Base-by-base conservation (phyloP, 352 stramenopile species). In the Phytopythium mirpurense region DNA sequence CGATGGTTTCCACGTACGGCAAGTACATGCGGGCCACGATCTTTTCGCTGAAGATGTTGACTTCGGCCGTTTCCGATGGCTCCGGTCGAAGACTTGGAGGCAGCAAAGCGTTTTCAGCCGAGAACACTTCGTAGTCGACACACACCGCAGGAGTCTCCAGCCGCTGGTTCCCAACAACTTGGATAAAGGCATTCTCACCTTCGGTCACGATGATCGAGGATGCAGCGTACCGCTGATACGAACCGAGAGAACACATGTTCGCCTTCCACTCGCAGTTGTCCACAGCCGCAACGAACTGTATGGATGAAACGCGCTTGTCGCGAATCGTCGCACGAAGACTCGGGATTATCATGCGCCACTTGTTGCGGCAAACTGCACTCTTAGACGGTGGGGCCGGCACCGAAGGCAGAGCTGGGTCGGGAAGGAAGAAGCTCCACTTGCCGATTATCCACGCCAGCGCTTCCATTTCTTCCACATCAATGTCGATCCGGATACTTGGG, bases 381-480 rank as follows among this genome's bases (percentile, higher is more conserved):
- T 54, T 21, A 15, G 16, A 34, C 16, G 3, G 19, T 24, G 35
- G 12, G 8, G 35, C n/a, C 35, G 35, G 24, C 6, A 24, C 5
- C 8, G 32, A 10, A 1, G 48, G 23, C 8, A 15, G 34, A 0
- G 10, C 24, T 1, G 60, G 68, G 16, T 85, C 63, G 5, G 78
- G 80, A 23, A 89, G 42, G 53, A 91, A 89, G 37, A 86, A 93
- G 2, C 67, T 73, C 83, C 83, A 93, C 44, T 93, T 93, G 9
- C 83, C 83, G 45, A 86, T 40, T 11, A 81, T 41, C 83, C 83
- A 93, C 11, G 66, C 61, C 16, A 93, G 21, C 40, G 67, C 62
- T 60, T 93, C 83, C 38, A 93, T 56, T 51, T 93, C 78, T 24
- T 68, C 31, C 14, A 88, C 36, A 34, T 59, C 68, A 56, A 79